Base-by-base conservation (phyloP, 1,284 basidiomycete species). In the Ceratorhiza oryzae-sativae region DNA sequence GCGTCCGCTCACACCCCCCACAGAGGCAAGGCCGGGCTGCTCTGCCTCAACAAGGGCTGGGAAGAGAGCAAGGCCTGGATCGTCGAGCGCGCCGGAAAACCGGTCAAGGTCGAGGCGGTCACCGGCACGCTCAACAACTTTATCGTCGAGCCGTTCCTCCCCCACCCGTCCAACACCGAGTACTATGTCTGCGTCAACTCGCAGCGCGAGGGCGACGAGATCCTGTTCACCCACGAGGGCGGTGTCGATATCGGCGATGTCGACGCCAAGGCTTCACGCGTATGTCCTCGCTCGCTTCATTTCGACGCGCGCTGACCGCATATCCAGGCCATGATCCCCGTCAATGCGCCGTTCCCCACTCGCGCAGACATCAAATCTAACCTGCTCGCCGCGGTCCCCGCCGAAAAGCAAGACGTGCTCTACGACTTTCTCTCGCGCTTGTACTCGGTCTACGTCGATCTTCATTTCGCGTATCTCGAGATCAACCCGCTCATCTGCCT, bases 101-200 rank as follows among this genome's bases (percentile, higher is more conserved):
- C 90, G 62, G 93, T 96, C 81, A 90, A 93, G 86, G 97, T 98
- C 75, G 97, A 98, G 84, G 86, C 90, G 72, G 91, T 95, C 73
- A 94, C 92, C 20, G 97, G 97, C 75, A 97, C 94, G 30, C 87
- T 99, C 77, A 97, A 92, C 86, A 97, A 91, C 82, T 99, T 98
- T 84, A 97, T 99, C 82, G 88, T 98, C 76, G 97, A 99, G 84
- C 97, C 97, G 41, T 98, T 99, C 90, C 87, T 97, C 73, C 97
- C 97, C 65, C 97, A 99, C 81, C 90, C 93, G 2, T 88, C 93
- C 74, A 86, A 96, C 81, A 93, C 94, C 77, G 97, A 99, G 81
- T 98, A 95, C 85, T 99, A 98, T 83, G 93, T 99, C 79, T 99
- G 97, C 84, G 94, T 99, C 84, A 98, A 92, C 83, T 98, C 97